These are phyloP conservation scores for Laburnicola sp. DNA, from an alignment of 2,329 filamentous ascomycete species.

Conservation along the genomic window DNA sequence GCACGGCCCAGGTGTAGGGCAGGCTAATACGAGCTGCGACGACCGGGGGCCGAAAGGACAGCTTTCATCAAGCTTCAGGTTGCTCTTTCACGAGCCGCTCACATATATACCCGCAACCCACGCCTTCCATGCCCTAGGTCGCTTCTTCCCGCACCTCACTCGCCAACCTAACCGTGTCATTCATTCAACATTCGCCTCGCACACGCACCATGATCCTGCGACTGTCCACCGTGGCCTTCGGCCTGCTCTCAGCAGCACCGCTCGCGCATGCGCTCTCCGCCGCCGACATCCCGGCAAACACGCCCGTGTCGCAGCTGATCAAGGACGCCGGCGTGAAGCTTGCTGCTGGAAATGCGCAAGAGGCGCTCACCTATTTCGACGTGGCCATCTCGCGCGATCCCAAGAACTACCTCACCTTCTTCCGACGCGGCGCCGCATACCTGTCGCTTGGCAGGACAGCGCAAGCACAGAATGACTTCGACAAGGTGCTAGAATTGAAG, in stretches of 20 bases:
- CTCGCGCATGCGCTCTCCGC: constrained; percentile 63
- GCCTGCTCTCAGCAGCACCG: constrained; percentile 48
- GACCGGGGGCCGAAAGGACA: constrained; percentile 27
- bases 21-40: constrained; percentile 5
- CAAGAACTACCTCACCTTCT: constrained; percentile 88
- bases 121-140: constrained; percentile 23
- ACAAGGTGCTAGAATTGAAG: constrained; percentile 81
- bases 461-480: constrained; percentile 87
- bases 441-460: constrained; percentile 81
- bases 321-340: constrained; percentile 85
- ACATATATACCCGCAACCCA: constrained; percentile 19
- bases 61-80: constrained; percentile 21
- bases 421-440: constrained; percentile 93
- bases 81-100: constrained; percentile 2
- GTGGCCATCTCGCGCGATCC: constrained; percentile 86
- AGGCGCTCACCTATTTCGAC: constrained; percentile 91
- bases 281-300: constrained; percentile 76
- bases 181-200: constrained; percentile 20
- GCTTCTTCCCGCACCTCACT: neutral
- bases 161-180: constrained; percentile 16
- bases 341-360: constrained; percentile 80
- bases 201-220: constrained; percentile 51
- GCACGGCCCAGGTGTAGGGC: neutral
- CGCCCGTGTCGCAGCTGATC: constrained; percentile 79
- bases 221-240: constrained; percentile 51